Evolutionary conservation across 2,329 filamentous ascomycete species (phyloP), one percentile per base, ranked within the genome.

Genomic region (Ceratocystis albifundus): DNA sequence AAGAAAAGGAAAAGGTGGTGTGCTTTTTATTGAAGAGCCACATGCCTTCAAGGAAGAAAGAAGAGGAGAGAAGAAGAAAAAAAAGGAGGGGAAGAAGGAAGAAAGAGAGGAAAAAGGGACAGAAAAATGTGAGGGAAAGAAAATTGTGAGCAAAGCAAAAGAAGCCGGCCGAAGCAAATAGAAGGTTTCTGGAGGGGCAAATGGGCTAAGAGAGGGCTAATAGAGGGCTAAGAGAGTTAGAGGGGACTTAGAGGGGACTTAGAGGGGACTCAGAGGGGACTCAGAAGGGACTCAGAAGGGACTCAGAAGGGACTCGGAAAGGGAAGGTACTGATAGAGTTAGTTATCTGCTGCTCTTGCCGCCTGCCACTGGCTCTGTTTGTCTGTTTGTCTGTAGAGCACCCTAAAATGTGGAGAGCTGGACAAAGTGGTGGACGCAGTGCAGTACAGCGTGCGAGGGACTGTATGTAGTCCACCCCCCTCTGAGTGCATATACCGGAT

Each of bases 131-230:
- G 50, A 57, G 32, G 59, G 72, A 70, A 71, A 73, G 70, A 70
- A 71, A 70, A 69, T 61, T 32, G 69, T 70, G 67, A 68, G 68
- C 55, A 68, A 67, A 68, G 68, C 61, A 68, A 67, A 53, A 66
- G 64, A 69, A 65, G 65, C 68, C 48, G 57, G 66, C 41, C 53
- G 62, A 69, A 65, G 66, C 46, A 65, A 41, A 67, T 61, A 65
- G 63, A 67, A 63, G 44, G 55, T 20, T 57, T 65, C 17, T 46
- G 22, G 62, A 64, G 64, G 41, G 46, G 64, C 59, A 53, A 69
- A 68, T 67, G 63, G 68, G 68, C 66, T 67, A 68, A 68, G 65
- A n/a, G 65, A 68, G 32, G 15, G 41, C 59, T 32, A 20, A 20
- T 12, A 62, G 22, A 22, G 30, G 15, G 30, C 32, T 45, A 20